These are phyloP conservation scores for Sinapis alba DNA, from an alignment of 441 rosid species.

Conservation along the genomic window DNA sequence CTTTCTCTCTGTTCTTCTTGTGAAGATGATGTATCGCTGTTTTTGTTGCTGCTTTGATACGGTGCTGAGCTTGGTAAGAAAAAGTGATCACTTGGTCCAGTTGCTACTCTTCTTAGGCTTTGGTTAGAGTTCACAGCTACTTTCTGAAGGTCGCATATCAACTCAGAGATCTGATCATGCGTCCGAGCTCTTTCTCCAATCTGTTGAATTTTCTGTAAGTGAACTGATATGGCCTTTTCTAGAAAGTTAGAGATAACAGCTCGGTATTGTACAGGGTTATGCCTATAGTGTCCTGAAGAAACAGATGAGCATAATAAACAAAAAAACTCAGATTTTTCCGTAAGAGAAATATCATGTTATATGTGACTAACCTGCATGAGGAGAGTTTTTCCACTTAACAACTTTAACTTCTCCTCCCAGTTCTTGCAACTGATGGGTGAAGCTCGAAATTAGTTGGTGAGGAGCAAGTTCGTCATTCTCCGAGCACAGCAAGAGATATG, in stretches of 20 bases:
- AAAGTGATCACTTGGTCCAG: constrained; percentile 80
- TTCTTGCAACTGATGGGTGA: constrained; percentile 58
- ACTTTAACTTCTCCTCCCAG: constrained; percentile 81
- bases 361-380: constrained; percentile 64
- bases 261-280: constrained; percentile 76
- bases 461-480: constrained; percentile 80
- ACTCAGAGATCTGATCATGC: constrained; percentile 73
- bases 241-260: constrained; percentile 69
- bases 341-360: not conserved
- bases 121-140: constrained; percentile 87
- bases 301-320: constrained; percentile 4
- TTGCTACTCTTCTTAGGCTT: constrained; percentile 81
- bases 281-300: constrained; percentile 75
- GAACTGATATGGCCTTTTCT: constrained; percentile 62
- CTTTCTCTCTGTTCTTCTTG: constrained; percentile 58
- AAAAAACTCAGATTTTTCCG: constrained; percentile 4
- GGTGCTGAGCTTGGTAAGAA: constrained; percentile 73
- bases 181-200: constrained; percentile 59
- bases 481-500: constrained; percentile 87
- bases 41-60: constrained; percentile 40
- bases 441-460: constrained; percentile 51
- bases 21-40: constrained; percentile 46
- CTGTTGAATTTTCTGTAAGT: constrained; percentile 56
- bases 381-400: constrained; percentile 74
- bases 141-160: constrained; percentile 79